A percentile compares a stretch with the other conserved stretches of the same genome.
These are phyloP conservation scores for Fragilariopsis cylindrus DNA, from an alignment of 108 stramenopile genomes.

Conservation along the genomic window DNA sequence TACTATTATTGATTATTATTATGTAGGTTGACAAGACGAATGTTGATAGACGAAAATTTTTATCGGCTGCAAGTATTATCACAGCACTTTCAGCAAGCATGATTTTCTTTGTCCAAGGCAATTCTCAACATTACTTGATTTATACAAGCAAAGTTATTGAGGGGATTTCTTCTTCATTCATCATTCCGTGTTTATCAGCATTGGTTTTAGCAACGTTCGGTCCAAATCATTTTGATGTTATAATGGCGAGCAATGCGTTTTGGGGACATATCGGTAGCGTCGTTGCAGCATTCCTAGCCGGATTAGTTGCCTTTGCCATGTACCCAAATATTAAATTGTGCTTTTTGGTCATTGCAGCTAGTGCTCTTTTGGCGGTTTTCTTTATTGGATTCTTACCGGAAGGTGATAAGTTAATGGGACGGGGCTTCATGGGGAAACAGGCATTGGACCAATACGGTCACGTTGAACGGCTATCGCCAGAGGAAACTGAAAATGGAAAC, in stretches of 20 bases:
- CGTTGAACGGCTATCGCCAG: slow-evolving; percentile 27
- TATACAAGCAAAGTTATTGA: slow-evolving; percentile 77
- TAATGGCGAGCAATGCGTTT: slow-evolving; percentile 82
- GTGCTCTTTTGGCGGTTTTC: slow-evolving; percentile 65
- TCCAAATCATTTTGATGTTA: slow-evolving; percentile 76
- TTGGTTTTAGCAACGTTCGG: slow-evolving; percentile 81
- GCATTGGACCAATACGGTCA: slow-evolving; percentile 55
- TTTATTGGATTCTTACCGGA: slow-evolving; percentile 73
- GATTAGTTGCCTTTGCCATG: slow-evolving; percentile 56
- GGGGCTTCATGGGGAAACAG: slow-evolving; percentile 63
- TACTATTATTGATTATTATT: not conserved
- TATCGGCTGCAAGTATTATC: slow-evolving; percentile 54
- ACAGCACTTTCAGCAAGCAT: slow-evolving; percentile 80
- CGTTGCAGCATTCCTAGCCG: slow-evolving; percentile 76
- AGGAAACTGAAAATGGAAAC: not conserved
- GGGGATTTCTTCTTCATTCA: slow-evolving; percentile 79
- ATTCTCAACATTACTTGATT: slow-evolving; percentile 73
- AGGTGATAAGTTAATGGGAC: slow-evolving; percentile 74
- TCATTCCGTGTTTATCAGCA: slow-evolving; percentile 82
- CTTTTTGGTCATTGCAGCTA: slow-evolving; percentile 79
- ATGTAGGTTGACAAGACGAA: slow-evolving; percentile 57
- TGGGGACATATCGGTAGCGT: slow-evolving; percentile 84
- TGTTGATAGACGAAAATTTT: slow-evolving; percentile 73
- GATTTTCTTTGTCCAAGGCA: slow-evolving; percentile 82
- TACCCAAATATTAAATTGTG: slow-evolving; percentile 84